Base-by-base conservation (phyloP, 352 stramenopile genomes). In the Phytophthora multivora region DNA sequence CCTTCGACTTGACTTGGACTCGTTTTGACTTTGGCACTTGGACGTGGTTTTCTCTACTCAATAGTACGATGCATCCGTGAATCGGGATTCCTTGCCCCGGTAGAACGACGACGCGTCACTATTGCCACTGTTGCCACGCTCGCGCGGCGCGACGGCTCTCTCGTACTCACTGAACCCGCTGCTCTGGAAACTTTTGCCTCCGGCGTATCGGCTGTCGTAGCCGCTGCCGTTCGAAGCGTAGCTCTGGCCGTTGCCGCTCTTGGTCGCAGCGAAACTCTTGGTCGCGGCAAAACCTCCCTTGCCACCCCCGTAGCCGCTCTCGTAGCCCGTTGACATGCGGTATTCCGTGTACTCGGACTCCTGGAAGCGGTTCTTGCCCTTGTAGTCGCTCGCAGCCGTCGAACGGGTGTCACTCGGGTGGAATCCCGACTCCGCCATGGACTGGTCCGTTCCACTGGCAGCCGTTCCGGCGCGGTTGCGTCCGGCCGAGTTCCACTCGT, bases 101-200 rank as follows among this genome's bases (percentile, higher is more conserved):
- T 78, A 73, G 33, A 67, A 69, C 26, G 69, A 68, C n/a, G 66
- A 71, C 18, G 71, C 51, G 46, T 73, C 63, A 36, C 53, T 76
- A 23, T 62, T 58, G 16, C 16, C 41, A 30, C 64, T 62, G 30
- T 62, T n/a, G 21, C 30, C 54, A n/a, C 50, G 30, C 4, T 58
- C 45, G 25, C 51, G 66, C 5, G 53, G 41, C 5, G 58, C 21
- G 4, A 59, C 59, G 0, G 23, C 39, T 13, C 52, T 63, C 13
- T 68, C 63, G 23, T 79, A 69, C 21, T 65, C 69, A 36, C 74
- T 83, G 59, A 77, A 83, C 19, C 76, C 71, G 11, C 60, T 60
- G 56, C 69, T 83, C 26, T 75, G 46, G 47, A 79, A 80, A 30
- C 51, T 75, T 23, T 66, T 65, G 4, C 38, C 55, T 40, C 26